Percentiles rank a stretch among this genome's conserved stretches.
phyloP scores from a whole-genome alignment of 2,329 filamentous ascomycete genomes.

The Pseudogymnoascus sp. region DNA sequence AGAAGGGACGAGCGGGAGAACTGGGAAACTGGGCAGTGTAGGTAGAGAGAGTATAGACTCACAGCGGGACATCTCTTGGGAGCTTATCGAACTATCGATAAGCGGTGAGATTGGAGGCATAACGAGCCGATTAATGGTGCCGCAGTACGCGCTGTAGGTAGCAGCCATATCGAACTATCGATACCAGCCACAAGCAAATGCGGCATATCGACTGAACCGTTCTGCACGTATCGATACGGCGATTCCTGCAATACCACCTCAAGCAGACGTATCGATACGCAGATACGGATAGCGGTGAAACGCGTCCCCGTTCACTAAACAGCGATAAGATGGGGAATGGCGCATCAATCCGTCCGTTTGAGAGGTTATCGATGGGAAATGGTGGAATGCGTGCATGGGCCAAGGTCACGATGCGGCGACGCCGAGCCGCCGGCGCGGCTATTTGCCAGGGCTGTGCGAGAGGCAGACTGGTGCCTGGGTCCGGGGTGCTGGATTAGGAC shows the following conservation, averaged over 20 bases:
- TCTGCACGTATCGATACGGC: background rate
- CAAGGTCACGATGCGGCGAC: background rate
- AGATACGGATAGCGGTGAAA: background rate
- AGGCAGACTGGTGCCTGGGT: constrained; percentile 3
- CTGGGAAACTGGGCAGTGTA: background rate
- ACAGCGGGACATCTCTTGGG: background rate
- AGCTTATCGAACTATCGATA: constrained; percentile 3
- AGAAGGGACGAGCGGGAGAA: background rate
- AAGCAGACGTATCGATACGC: background rate
- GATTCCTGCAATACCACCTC: background rate
- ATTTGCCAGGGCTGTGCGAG: constrained; percentile 5
- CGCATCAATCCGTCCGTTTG: background rate
- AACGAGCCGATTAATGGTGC: background rate
- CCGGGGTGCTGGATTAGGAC: background rate
- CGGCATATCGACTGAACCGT: background rate
- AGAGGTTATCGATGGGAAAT: constrained; percentile 5
- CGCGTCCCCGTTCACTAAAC: background rate
- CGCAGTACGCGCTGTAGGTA: background rate
- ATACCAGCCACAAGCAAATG: background rate
- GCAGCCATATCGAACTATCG: background rate
- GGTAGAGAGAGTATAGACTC: background rate
- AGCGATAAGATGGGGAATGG: constrained; percentile 2
- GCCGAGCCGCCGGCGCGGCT: constrained; percentile 7
- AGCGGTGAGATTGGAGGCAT: background rate
- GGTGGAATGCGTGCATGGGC: background rate